phyloP scores from a whole-genome alignment of 163 green algal genomes.

The Scenedesmus sp. region DNA sequence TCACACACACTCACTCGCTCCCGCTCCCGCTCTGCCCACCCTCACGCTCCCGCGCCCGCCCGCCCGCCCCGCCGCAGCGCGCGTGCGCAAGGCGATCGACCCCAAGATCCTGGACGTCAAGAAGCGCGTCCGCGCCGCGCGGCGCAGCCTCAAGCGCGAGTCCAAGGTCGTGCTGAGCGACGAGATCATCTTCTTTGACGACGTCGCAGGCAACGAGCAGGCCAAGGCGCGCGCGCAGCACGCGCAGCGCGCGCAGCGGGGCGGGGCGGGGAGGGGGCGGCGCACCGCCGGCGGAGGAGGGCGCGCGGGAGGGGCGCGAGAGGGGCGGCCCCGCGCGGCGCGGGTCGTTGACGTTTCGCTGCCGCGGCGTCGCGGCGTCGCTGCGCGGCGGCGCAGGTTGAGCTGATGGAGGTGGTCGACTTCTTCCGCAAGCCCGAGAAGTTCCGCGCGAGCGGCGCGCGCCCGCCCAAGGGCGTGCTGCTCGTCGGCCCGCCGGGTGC shows the following conservation, averaged over 20 bases:
- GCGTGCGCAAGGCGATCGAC: conserved; percentile 64
- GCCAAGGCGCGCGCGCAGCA: conserved; percentile 75
- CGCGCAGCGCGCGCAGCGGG: too few species aligned
- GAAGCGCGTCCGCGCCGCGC: conserved; percentile 48
- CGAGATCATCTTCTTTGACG: conserved; percentile 90
- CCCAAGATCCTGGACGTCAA: conserved; percentile 60
- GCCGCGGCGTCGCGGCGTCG: neutral
- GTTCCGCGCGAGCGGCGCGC: conserved; percentile 67
- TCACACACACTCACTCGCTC: too few species aligned
- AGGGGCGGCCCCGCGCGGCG: too few species aligned
- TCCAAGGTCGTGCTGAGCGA: conserved; percentile 83
- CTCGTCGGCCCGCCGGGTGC: conserved; percentile 67
- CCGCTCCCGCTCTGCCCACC: too few species aligned
- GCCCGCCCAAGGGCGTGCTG: conserved; percentile 68
- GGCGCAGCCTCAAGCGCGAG: conserved; percentile 77
- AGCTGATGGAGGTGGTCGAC: conserved; percentile 95
- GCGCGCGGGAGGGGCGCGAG: too few species aligned
- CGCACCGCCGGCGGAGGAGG: too few species aligned
- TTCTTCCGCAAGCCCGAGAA: conserved; percentile 93
- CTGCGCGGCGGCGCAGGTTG: conserved; percentile 68
- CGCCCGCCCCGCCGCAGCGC: too few species aligned
- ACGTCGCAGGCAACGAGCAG: conserved; percentile 93
- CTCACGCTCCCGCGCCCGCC: too few species aligned
- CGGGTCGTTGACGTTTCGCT: conserved; percentile 6
- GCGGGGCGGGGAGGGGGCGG: too few species aligned